Conservation (phyloP, 2,329 filamentous ascomycete species). For the Neonectria hederae region DNA sequence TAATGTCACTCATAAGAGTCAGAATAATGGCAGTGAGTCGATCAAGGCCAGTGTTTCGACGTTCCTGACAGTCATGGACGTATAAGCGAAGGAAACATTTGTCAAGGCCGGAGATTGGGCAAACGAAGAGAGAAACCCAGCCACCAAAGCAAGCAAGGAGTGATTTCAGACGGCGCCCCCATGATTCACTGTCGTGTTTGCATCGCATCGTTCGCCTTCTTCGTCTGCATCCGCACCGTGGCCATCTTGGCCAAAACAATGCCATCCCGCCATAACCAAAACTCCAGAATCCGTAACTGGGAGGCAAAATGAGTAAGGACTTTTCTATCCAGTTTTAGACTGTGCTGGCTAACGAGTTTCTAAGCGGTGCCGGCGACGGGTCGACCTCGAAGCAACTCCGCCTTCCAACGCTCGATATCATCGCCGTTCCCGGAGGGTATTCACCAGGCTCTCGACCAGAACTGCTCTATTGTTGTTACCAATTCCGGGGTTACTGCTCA, state of each 20-base stretch:
- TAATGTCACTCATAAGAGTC: not conserved
- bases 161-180: not conserved
- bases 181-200: not conserved
- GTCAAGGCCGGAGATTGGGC: not conserved
- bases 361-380: not conserved
- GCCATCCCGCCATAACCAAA: not conserved
- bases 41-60: not conserved
- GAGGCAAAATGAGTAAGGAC: not conserved
- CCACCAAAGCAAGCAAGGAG: not conserved
- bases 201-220: not conserved
- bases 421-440: not conserved
- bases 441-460: not conserved
- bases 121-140: not conserved
- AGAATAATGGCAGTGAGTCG: not conserved
- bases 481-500: slow-evolving; percentile 3
- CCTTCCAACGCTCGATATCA: not conserved
- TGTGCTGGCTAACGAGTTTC: not conserved
- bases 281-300: not conserved
- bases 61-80: too few species aligned
- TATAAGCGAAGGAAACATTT: not conserved
- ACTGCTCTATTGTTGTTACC: not conserved
- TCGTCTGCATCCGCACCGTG: not conserved
- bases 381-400: slow-evolving; percentile 1
- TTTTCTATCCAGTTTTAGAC: not conserved
- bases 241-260: not conserved